Percentiles rank a stretch among this genome's conserved stretches.
Conservation (phyloP, 2,329 filamentous ascomycete species). For the Alternaria conjuncta region DNA sequence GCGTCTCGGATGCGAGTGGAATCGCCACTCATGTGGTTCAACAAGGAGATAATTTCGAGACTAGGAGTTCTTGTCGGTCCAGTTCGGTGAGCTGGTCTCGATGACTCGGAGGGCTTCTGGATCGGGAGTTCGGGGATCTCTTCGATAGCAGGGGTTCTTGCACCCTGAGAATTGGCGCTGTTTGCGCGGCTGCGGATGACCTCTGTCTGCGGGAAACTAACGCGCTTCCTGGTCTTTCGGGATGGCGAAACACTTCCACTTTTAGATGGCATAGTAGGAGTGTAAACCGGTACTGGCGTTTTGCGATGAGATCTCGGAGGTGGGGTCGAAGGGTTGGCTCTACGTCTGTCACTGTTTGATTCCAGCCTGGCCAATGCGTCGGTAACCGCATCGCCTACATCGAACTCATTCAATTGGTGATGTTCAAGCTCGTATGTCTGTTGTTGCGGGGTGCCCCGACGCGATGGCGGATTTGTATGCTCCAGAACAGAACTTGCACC, state of each 20-base stretch:
- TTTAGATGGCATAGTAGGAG: not conserved
- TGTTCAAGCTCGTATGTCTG: conserved; percentile 21
- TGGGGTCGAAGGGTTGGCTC: conserved; percentile 3
- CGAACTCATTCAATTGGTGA: conserved; percentile 25
- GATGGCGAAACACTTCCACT: not conserved
- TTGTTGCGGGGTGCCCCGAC: conserved; percentile 10
- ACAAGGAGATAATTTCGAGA: conserved; percentile 26
- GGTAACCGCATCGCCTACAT: conserved; percentile 26
- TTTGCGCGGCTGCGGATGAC: not conserved
- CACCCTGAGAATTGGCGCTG: not conserved
- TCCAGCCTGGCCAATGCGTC: conserved; percentile 29
- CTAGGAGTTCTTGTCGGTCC: conserved; percentile 8
- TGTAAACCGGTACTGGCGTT: not conserved
- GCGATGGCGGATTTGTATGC: conserved; percentile 15
- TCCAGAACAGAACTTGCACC: conserved; percentile 18
- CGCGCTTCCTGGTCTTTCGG: not conserved
- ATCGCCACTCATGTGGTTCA: conserved; percentile 13
- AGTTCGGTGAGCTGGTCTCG: conserved; percentile 1
- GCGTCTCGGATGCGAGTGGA: conserved; percentile 20
- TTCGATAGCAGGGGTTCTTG: not conserved
- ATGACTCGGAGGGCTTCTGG: not conserved
- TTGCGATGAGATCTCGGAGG: conserved; percentile 2
- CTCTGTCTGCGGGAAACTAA: conserved; percentile 6
- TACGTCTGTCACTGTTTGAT: conserved; percentile 20
- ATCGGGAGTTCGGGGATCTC: conserved; percentile 2